A percentile compares a stretch with the other conserved stretches of the same genome.
These are phyloP conservation scores for Pyrenochaeta sp. DNA, from an alignment of 2,329 filamentous ascomycete genomes.

Conservation along the genomic window DNA sequence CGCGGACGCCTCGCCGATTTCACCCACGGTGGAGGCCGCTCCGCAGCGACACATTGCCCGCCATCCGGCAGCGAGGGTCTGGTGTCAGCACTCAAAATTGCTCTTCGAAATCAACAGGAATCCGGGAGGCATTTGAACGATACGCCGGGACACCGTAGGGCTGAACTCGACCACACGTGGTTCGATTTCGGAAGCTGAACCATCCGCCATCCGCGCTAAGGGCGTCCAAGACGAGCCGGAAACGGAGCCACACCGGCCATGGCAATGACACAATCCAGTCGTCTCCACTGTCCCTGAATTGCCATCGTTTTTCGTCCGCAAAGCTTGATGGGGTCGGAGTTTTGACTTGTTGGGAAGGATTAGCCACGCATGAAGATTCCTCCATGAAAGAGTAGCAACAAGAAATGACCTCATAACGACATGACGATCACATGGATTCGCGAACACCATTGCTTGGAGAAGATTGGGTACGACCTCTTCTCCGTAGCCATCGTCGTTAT, in stretches of 20 bases:
- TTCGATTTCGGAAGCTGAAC: constrained; percentile 6
- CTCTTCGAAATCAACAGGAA: constrained; percentile 2
- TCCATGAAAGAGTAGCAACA: too few species aligned
- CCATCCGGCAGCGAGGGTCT: not conserved
- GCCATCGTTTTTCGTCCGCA: constrained; percentile 13
- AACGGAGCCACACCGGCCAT: constrained; percentile 6
- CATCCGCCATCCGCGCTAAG: constrained; percentile 10
- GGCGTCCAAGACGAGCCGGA: constrained; percentile 3
- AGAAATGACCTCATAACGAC: too few species aligned
- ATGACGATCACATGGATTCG: too few species aligned
- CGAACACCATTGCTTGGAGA: too few species aligned
- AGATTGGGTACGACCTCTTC: too few species aligned
- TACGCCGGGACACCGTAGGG: constrained; percentile 10
- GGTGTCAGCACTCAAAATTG: not conserved
- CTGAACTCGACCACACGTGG: constrained; percentile 3
- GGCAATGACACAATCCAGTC: constrained; percentile 1
- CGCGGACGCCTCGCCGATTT: too few species aligned
- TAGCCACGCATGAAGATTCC: not conserved
- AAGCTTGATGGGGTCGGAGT: not conserved
- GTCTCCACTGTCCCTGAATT: constrained; percentile 10
- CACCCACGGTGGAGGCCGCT: too few species aligned
- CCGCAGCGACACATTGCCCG: too few species aligned
- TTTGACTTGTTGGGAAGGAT: not conserved
- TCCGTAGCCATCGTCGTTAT: too few species aligned
- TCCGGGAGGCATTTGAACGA: constrained; percentile 6